Evolutionary conservation across 140 eudicot species (phyloP).

Genomic region (Senecio squalidus): DNA sequence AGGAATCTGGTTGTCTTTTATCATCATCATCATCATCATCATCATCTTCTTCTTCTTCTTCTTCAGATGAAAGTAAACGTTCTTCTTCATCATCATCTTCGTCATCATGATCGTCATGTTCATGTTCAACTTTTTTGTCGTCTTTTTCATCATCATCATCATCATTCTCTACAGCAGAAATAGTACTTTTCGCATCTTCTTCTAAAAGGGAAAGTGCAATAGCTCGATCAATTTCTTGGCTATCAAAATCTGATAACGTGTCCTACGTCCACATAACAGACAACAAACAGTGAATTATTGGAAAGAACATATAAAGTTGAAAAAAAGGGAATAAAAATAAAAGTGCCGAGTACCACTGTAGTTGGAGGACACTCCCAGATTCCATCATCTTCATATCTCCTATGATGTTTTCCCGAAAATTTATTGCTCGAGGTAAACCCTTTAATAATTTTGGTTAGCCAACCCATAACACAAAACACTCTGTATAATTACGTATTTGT

Average conservation of each 20-base stretch:
- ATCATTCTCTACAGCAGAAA: conserved; percentile 30
- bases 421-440: conserved; percentile 55
- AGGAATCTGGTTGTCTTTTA: conserved; percentile 9
- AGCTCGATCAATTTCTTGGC: conserved; percentile 89
- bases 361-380: conserved; percentile 59
- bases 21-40: conserved; percentile 3
- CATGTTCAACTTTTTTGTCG: not conserved
- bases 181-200: conserved; percentile 50
- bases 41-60: not conserved
- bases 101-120: not conserved
- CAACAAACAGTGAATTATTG: conserved; percentile 3
- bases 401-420: conserved; percentile 62
- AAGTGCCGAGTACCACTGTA: conserved; percentile 45
- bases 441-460: conserved; percentile 73
- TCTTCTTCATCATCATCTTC: not conserved
- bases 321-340: not conserved
- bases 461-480: conserved; percentile 54
- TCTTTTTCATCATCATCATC: not conserved
- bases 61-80: no score
- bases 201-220: conserved; percentile 95
- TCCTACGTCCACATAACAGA: conserved; percentile 41
- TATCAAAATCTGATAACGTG: conserved; percentile 62
- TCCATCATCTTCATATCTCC: conserved; percentile 50
- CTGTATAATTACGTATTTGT: conserved; percentile 19
- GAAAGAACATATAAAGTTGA: not conserved